Conservation (phyloP, 1,139 yeast genomes). For the Candida glucosophila region DNA sequence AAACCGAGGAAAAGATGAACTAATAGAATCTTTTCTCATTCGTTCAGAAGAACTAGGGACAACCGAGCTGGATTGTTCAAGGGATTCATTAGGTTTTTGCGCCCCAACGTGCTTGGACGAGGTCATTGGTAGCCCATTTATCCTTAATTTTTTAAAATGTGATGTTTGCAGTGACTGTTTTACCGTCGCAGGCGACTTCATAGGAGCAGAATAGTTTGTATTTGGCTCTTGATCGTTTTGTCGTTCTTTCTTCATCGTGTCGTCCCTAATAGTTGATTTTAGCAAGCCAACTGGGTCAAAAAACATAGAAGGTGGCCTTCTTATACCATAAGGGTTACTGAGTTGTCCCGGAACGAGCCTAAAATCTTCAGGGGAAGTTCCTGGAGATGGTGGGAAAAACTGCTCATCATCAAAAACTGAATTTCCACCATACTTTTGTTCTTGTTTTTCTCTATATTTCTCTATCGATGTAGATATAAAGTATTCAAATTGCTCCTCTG, state of each 20-base stretch:
- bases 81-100: no score
- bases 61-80: no score
- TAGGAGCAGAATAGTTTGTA: slow-evolving; percentile 3
- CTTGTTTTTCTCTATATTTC: slow-evolving; percentile 24
- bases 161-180: slow-evolving; percentile 27
- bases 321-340: no score
- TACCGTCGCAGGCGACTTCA: slow-evolving; percentile 33
- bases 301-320: no score
- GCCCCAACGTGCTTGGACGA: no score
- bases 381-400: not conserved
- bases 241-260: no score
- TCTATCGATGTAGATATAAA: slow-evolving; percentile 27
- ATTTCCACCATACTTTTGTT: slow-evolving; percentile 4
- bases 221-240: no score
- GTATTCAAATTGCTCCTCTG: slow-evolving; percentile 22
- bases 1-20: no score
- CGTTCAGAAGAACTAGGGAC: no score
- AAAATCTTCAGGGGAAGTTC: not conserved
- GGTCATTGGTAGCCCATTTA: slow-evolving; percentile 33
- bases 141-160: slow-evolving; percentile 36
- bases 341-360: no score
- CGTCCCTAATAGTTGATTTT: not conserved
- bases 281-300: no score
- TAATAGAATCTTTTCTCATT: no score
- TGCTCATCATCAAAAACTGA: not conserved